A percentile compares a stretch with the other conserved stretches of the same genome.
Conservation (phyloP, 1,284 basidiomycete genomes). For the Puccinia coronata region DNA sequence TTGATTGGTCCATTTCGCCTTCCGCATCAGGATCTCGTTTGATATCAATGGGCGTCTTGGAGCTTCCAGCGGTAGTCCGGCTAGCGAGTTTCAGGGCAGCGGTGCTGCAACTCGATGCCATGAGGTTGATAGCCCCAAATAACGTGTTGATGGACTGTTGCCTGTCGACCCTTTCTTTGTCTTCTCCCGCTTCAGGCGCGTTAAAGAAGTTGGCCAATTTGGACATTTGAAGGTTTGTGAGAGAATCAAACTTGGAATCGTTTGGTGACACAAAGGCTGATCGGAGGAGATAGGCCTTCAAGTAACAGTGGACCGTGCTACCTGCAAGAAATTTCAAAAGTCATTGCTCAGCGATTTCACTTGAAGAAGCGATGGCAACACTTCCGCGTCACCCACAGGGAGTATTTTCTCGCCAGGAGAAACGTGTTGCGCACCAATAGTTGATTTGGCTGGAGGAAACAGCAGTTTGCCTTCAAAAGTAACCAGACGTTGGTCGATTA, state of each 20-base stretch:
- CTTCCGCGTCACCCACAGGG: neutral
- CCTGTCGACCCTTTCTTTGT: conserved; percentile 57
- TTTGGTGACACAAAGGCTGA: conserved; percentile 32
- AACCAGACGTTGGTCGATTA: conserved; percentile 30
- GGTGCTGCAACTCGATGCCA: conserved; percentile 14
- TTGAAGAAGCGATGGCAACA: too few relatives aligned
- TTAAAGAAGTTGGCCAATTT: conserved; percentile 21
- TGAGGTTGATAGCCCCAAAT: conserved; percentile 53
- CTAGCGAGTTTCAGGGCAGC: conserved; percentile 36
- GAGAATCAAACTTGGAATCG: conserved; percentile 12
- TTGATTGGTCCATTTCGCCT: conserved; percentile 53
- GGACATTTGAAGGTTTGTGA: conserved; percentile 2
- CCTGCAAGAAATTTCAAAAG: conserved; percentile 15
- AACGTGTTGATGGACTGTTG: conserved; percentile 53
- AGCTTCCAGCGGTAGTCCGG: conserved; percentile 34
- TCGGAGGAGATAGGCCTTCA: conserved; percentile 39
- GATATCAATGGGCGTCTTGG: conserved; percentile 48
- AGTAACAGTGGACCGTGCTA: conserved; percentile 47
- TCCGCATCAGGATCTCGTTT: conserved; percentile 52
- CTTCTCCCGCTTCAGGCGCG: conserved; percentile 58
- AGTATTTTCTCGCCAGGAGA: neutral
- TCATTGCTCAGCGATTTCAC: neutral
- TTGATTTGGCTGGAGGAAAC: conserved; percentile 22
- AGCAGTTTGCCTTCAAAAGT: conserved; percentile 40
- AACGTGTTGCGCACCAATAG: conserved; percentile 28